Base-by-base conservation (phyloP, 1,284 basidiomycete species). In the Microbotryum lychnidis-dioicae region DNA sequence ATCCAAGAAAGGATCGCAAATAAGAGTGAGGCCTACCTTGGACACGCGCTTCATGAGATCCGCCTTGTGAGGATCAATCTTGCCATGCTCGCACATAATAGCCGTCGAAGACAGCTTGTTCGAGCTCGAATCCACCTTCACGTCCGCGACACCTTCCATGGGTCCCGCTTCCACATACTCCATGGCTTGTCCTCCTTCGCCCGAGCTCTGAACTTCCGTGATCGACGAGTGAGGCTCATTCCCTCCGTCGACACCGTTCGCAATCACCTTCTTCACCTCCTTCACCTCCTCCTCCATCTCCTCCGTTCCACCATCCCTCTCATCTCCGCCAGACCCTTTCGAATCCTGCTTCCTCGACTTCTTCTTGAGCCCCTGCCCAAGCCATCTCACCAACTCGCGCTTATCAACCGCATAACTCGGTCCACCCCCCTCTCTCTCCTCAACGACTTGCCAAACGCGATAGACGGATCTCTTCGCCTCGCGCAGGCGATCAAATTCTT, bases 41-140 rank as follows among this genome's bases (percentile, higher is more conserved):
- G 73, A 76, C 46, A 90, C 79, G 57, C 83, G 80, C 71, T 89
- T 89, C 81, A 89, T 84, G 64, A 81, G 76, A 54, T 71, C 70
- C 1, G 80, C 79, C 69, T 81, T 83, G 25, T 71, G 69, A 14
- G 85, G 85, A 73, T 85, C 78, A 23, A 87, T 76, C 33, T 68
- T 72, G 18, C 78, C 80, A 71, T 89, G 87, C 31, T 68, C 70
- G 65, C 87, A 89, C 16, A 82, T 64, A 44, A 87, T 79, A 79
- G 6, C 71, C 64, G 50, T 70, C 71, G 44, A 70, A 54, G 42
- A 70, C 62, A 16, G n/a, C 44, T 1, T 44, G 37, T 48, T 58
- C 47, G 48, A 33, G 12, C 2, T 49, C 49, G 25, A 20, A 27
- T 27, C 29, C 6, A 1, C 52, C 31, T 6, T 10, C 5, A 23